These are phyloP conservation scores for Fusarium nanum DNA, from an alignment of 2,329 filamentous ascomycete genomes.

Conservation along the genomic window DNA sequence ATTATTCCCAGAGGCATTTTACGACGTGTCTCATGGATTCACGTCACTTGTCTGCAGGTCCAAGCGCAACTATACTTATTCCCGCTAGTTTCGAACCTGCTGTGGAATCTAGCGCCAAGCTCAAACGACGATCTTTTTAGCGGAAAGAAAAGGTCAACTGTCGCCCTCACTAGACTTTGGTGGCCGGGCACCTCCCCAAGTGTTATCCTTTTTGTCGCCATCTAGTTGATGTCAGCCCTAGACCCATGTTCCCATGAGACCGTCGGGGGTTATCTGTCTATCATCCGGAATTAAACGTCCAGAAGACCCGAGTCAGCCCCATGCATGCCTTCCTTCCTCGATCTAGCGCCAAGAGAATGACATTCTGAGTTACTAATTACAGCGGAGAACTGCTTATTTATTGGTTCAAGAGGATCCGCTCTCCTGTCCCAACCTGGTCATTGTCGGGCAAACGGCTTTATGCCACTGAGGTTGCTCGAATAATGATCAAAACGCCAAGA, in stretches of 20 bases:
- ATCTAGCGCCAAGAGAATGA: not conserved
- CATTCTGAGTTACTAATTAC: not conserved
- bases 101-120: not conserved
- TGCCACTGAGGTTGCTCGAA: not conserved
- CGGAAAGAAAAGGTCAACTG: not conserved
- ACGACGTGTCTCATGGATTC: not conserved
- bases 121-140: not conserved
- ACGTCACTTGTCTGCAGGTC: not conserved
- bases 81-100: not conserved
- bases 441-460: not conserved
- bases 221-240: not conserved
- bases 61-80: constrained; percentile 6
- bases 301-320: not conserved
- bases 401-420: not conserved
- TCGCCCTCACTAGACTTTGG: not conserved
- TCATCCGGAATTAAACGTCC: not conserved
- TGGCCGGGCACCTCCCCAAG: not conserved
- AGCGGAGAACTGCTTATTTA: accelerated
- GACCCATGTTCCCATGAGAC: not conserved
- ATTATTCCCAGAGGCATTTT: constrained; percentile 2
- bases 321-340: not conserved
- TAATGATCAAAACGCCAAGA: not conserved
- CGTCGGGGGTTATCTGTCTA: not conserved
- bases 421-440: not conserved
- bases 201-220: not conserved